Evolutionary conservation across 768 basidiomycete genomes (phyloP).

Genomic region (Pisolithus orientalis): DNA sequence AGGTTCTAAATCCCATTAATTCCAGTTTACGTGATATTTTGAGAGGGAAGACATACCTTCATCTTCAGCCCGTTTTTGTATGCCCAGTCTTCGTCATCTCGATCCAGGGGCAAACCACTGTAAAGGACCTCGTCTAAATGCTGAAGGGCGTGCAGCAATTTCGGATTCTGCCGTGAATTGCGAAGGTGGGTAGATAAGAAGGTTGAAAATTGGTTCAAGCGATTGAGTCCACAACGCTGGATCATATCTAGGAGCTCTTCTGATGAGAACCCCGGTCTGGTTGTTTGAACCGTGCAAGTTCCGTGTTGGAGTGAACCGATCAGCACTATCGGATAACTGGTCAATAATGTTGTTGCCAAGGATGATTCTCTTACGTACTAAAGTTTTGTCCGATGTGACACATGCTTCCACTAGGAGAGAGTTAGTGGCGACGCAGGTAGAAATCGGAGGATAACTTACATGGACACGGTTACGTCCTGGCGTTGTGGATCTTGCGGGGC

Average conservation of each 20-base stretch:
- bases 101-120: conserved; percentile 56
- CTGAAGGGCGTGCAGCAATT: conserved; percentile 50
- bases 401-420: conserved; percentile 64
- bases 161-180: conserved; percentile 51
- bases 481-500: conserved; percentile 41
- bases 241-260: conserved; percentile 72
- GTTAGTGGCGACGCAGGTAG: conserved; percentile 21
- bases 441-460: conserved; percentile 42
- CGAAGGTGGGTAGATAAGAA: conserved; percentile 63
- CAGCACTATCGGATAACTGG: conserved; percentile 43
- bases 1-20: conserved; percentile 47
- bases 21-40: conserved; percentile 9
- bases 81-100: conserved; percentile 70
- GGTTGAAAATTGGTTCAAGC: conserved; percentile 67
- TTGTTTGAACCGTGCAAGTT: conserved; percentile 67
- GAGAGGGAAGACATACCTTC: conserved; percentile 38
- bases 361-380: conserved; percentile 42
- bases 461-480: conserved; percentile 67
- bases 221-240: conserved; percentile 58
- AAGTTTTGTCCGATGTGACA: conserved; percentile 75
- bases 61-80: conserved; percentile 56
- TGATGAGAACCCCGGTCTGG: conserved; percentile 55
- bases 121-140: conserved; percentile 60
- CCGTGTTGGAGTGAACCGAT: conserved; percentile 68
- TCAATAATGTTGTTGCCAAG: conserved; percentile 15